These are phyloP conservation scores for Fusarium gaditjirri DNA, from an alignment of 2,329 filamentous ascomycete genomes.

Conservation along the genomic window DNA sequence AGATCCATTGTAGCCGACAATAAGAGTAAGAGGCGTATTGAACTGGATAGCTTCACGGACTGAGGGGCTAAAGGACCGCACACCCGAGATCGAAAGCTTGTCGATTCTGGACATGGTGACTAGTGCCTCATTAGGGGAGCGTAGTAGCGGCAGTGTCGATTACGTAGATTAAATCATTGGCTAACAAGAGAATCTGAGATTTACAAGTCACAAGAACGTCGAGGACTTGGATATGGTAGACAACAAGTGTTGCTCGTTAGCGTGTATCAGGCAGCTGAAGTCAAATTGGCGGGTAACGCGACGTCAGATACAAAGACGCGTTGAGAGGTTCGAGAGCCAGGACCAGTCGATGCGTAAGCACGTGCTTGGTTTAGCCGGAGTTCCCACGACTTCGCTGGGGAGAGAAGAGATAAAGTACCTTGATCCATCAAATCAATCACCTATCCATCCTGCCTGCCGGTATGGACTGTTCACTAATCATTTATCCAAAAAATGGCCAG, in stretches of 20 bases:
- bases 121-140: slow-evolving; percentile 24
- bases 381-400: not conserved
- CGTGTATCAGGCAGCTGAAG: slow-evolving; percentile 14
- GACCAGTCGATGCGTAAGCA: slow-evolving; percentile 28
- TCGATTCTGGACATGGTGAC: slow-evolving; percentile 80
- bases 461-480: slow-evolving; percentile 32
- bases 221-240: not conserved
- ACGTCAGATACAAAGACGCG: slow-evolving; percentile 20
- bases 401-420: not conserved
- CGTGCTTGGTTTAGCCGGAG: slow-evolving; percentile 24
- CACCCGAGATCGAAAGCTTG: slow-evolving; percentile 84
- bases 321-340: slow-evolving; percentile 2
- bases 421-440: not conserved
- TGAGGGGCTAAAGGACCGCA: slow-evolving; percentile 85
- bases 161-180: not conserved
- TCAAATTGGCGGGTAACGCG: slow-evolving; percentile 24
- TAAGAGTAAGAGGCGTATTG: slow-evolving; percentile 89
- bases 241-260: not conserved
- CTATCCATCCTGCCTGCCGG: not conserved
- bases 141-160: not conserved
- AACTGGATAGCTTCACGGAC: slow-evolving; percentile 85
- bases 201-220: not conserved
- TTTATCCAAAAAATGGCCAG: not conserved
- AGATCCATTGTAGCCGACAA: slow-evolving; percentile 96
- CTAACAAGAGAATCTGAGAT: not conserved